Base-by-base conservation (phyloP, 2,329 filamentous ascomycete species). In the Botrytis deweyae region DNA sequence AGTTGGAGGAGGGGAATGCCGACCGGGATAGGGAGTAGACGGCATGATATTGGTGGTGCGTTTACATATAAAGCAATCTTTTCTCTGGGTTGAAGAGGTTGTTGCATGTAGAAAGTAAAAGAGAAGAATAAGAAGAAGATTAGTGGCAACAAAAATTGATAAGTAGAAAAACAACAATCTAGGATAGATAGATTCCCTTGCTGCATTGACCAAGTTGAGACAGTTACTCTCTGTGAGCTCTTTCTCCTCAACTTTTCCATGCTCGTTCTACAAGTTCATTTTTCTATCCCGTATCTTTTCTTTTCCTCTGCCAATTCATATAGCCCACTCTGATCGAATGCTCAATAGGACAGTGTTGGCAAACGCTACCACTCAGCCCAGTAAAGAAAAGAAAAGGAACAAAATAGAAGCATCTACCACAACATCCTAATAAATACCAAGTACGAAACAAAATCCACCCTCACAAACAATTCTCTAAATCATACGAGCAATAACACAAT, bases 131-230 rank as follows among this genome's bases (percentile, higher is more conserved):
- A n/a, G n/a, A n/a, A n/a, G n/a, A n/a, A n/a, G n/a, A 52, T 52
- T 14, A 3, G 25, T 52, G 9, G 2, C 10, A 52, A 25, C 49
- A 14, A 14, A 3, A 52, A n/a, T 9, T 52, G 10, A 25, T 14
- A 52, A 52, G 4, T 52, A 52, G 22, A 2, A 4, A 52, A 14
- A n/a, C 4, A 14, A n/a, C 25, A n/a, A 52, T 6, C 22, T 52
- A 25, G 9, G 22, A 52, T 52, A 1, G 8, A 22, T 4, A 0
- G 10, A n/a, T n/a, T 14, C 22, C 1, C 4, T 25, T 5, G 4
- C 46, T 25, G 0, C 22, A 14, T n/a, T 14, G 4, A 52, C 2
- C 6, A 6, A 52, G 10, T 25, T n/a, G 49, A 14, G 46, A 52
- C 10, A 52, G 12, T 12, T 52, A 14, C 2, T 25, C n/a, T 14